These are phyloP conservation scores for Rhododendron molle DNA, from an alignment of 148 eudicot genomes.

Conservation along the genomic window DNA sequence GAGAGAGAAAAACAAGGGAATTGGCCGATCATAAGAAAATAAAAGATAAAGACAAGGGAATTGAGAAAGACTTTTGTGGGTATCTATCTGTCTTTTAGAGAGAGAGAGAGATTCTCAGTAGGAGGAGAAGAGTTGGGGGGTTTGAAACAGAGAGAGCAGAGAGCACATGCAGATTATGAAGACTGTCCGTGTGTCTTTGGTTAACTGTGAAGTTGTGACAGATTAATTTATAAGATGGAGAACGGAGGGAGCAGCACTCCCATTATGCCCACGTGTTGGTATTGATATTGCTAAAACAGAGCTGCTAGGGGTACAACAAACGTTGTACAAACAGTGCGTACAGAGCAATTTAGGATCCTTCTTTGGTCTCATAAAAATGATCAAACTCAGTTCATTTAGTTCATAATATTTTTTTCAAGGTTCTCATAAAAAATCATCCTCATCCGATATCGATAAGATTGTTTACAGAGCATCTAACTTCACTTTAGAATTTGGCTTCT, in stretches of 20 bases:
- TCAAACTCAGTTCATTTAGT: too few relatives aligned
- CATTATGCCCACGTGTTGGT: not conserved
- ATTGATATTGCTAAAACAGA: not conserved
- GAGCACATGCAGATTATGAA: constrained; percentile 26
- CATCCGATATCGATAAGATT: too few relatives aligned
- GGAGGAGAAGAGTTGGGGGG: constrained; percentile 17
- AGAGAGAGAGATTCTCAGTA: not conserved
- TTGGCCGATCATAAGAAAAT: too few relatives aligned
- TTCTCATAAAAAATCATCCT: too few relatives aligned
- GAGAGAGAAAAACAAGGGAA: not conserved
- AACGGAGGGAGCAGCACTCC: not conserved
- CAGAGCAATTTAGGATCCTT: too few relatives aligned
- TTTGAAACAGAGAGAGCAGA: constrained; percentile 17
- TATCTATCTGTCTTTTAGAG: constrained; percentile 2
- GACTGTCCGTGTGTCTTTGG: not conserved
- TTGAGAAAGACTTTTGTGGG: not conserved
- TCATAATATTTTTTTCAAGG: too few relatives aligned
- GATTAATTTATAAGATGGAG: not conserved
- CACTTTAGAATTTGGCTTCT: too few relatives aligned
- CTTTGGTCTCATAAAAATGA: too few relatives aligned
- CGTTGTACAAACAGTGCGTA: too few relatives aligned
- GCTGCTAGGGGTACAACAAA: too few relatives aligned
- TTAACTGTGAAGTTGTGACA: not conserved
- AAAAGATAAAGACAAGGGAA: too few relatives aligned
- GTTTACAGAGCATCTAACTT: too few relatives aligned